phyloP scores from a whole-genome alignment of 2,329 filamentous ascomycete genomes.

The Pezicula radicicola region DNA sequence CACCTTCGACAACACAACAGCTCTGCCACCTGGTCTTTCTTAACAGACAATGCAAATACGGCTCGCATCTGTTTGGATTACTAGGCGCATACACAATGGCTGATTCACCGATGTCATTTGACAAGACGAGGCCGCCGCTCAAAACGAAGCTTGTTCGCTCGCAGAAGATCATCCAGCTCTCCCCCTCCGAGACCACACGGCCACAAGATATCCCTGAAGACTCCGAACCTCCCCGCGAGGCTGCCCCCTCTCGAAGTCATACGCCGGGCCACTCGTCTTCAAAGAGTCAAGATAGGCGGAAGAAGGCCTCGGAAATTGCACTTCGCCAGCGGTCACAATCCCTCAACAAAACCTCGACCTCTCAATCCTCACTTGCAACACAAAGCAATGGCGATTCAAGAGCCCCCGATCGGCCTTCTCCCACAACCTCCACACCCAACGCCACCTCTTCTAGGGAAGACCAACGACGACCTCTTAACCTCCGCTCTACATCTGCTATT shows the following conservation, averaged over 20 bases:
- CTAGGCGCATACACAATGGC: conserved; percentile 26
- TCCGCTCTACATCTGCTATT: conserved; percentile 45
- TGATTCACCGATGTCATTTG: conserved; percentile 24
- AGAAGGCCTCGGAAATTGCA: conserved; percentile 24
- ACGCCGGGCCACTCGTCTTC: conserved; percentile 59
- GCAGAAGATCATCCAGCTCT: conserved; percentile 46
- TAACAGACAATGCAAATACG: conserved; percentile 23
- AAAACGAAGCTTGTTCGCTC: conserved; percentile 47
- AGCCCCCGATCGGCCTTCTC: conserved; percentile 8
- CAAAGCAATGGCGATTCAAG: conserved; percentile 5
- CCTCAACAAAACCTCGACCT: conserved; percentile 18
- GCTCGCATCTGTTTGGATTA: conserved; percentile 13
- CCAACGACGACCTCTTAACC: conserved; percentile 39
- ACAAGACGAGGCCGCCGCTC: conserved; percentile 29
- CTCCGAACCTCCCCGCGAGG: conserved; percentile 32
- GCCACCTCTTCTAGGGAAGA: conserved; percentile 1
- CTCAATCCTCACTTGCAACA: conserved; percentile 14
- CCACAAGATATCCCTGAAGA: conserved; percentile 33
- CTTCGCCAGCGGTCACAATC: conserved; percentile 30
- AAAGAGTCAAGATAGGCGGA: conserved; percentile 43
- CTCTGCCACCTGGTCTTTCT: conserved; percentile 1
- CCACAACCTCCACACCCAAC: conserved; percentile 11
- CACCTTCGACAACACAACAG: background rate
- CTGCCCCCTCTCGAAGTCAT: conserved; percentile 50
- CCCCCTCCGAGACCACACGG: conserved; percentile 31